These are phyloP conservation scores for Aspergillus indologenus DNA, from an alignment of 495 filamentous ascomycete genomes.

Conservation along the genomic window DNA sequence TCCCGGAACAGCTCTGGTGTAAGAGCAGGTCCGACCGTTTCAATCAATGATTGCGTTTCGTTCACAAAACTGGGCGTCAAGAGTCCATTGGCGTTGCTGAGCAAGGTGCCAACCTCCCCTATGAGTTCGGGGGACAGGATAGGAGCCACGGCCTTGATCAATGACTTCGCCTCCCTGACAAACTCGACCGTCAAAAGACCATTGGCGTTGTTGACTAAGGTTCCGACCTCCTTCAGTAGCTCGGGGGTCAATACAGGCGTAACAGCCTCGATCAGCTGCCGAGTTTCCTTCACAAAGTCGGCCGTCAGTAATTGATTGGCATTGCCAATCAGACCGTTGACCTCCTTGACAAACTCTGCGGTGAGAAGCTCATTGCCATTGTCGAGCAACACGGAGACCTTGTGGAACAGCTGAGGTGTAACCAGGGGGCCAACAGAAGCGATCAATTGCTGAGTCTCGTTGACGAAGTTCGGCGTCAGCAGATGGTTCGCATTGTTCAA, in stretches of 20 bases:
- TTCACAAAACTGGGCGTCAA: conserved; percentile 36
- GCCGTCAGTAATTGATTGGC: conserved; percentile 39
- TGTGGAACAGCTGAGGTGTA: conserved; percentile 31
- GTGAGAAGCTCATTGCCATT: conserved; percentile 28
- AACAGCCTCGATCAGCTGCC: conserved; percentile 30
- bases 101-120: conserved; percentile 34
- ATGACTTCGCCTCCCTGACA: conserved; percentile 21
- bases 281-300: conserved; percentile 41
- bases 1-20: conserved; percentile 27
- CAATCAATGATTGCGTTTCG: conserved; percentile 36
- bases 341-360: conserved; percentile 32
- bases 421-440: conserved; percentile 32
- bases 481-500: conserved; percentile 36
- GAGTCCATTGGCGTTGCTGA: conserved; percentile 36
- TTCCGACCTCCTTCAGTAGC: conserved; percentile 29
- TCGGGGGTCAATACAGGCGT: conserved; percentile 25
- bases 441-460: conserved; percentile 34
- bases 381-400: conserved; percentile 33
- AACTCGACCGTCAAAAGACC: conserved; percentile 32
- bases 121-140: conserved; percentile 32
- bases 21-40: conserved; percentile 25
- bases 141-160: conserved; percentile 36
- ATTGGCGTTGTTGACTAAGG: conserved; percentile 37
- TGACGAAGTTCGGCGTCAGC: conserved; percentile 34
- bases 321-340: conserved; percentile 40